Percentiles rank a stretch among this genome's conserved stretches.
phyloP scores from a whole-genome alignment of 2,329 filamentous ascomycete species.

The Diaporthe humulicola region DNA sequence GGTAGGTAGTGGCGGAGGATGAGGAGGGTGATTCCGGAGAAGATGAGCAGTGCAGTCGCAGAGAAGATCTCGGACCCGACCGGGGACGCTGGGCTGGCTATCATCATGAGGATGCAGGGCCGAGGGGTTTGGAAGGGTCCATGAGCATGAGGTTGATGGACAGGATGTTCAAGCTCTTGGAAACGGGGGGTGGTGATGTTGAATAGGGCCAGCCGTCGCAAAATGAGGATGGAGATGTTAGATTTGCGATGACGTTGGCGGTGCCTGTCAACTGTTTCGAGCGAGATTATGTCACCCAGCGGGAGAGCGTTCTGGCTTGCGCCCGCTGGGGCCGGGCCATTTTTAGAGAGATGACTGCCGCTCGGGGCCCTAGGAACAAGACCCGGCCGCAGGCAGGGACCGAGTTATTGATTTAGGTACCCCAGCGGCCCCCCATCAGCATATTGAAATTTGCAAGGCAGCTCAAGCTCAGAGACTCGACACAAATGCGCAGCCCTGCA shows the following conservation, averaged over 20 bases:
- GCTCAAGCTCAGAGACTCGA: neutral
- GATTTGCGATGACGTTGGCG: conserved; percentile 37
- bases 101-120: conserved; percentile 39
- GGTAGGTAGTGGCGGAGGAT: conserved; percentile 92
- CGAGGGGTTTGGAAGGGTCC: conserved; percentile 21
- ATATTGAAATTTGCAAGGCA: neutral
- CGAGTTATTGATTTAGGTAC: neutral
- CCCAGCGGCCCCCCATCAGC: neutral
- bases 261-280: conserved; percentile 29
- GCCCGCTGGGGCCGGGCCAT: neutral
- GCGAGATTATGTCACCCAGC: conserved; percentile 36
- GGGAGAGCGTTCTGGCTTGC: neutral
- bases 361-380: neutral
- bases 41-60: conserved; percentile 76
- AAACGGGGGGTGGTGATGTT: neutral
- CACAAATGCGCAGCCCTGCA: neutral
- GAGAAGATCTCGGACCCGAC: conserved; percentile 87
- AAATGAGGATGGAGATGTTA: conserved; percentile 36
- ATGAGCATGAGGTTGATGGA: conserved; percentile 34
- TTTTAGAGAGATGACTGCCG: conserved; percentile 22
- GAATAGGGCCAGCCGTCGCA: conserved; percentile 4
- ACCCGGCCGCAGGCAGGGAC: neutral
- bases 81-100: conserved; percentile 60
- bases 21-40: conserved; percentile 83
- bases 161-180: conserved; percentile 18